Base-by-base conservation (phyloP, 129 eudicot species). In the Lonicera japonica region DNA sequence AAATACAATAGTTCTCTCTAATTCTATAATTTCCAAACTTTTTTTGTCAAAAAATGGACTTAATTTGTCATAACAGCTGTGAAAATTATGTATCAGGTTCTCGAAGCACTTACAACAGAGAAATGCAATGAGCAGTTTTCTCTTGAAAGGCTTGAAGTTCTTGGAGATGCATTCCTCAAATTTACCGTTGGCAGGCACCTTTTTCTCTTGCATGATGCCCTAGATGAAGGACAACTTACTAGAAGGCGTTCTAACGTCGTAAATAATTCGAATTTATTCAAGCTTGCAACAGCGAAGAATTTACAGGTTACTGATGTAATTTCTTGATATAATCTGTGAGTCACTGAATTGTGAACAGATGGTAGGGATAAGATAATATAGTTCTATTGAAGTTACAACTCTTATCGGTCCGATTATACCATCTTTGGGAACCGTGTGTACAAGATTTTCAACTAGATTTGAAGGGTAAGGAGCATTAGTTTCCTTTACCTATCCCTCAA, bases 61-160 rank as follows among this genome's bases (percentile, higher is more conserved):
- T 60, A 48, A 40, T 43, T 54, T 48, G 54, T 40, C 21, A 17
- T 21, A 38, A 65, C 39, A 50, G 55, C 20, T 70, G 50, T 43
- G 59, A 23, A 70, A 29, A 60, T 17, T 20, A 5, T 40, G 60
- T 39, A 24, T 59, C 75, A 94, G 99, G 67, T 94, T 79, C 95
- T 94, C 69, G 99, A 94, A 81, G 99, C 99, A 20, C 89, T 94
- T 25, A 94, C 99, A 29, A 94, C 99, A 15, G 99, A 88, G 75
- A 80, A 71, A 73, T 88, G 99, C 85, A 60, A 60, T 39, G 99
- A 94, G 62, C 41, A 63, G 48, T 88, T 94, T 71, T 94, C 99
- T 53, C 95, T 94, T 69, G 99, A 94, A 78, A 94, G 99, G 69
- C 96, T 94, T 64, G 99, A 94, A 78, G 89, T 94, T 48, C 95